Base-by-base conservation (phyloP, 306 rosid genomes). In the Oxytropis ochrocephala region DNA sequence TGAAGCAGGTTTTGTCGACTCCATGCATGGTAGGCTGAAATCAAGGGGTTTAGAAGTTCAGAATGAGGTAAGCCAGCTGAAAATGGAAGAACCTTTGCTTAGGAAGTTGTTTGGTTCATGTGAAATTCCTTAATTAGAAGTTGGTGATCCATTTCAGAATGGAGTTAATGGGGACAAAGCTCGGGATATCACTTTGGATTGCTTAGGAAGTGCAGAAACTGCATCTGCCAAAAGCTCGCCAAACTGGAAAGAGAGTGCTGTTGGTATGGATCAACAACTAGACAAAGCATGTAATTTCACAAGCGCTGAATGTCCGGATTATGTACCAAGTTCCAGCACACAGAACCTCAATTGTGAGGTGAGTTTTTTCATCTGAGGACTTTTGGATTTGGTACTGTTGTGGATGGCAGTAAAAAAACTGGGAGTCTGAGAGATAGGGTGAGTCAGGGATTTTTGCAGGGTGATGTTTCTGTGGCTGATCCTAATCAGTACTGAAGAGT, bases 391-490 rank as follows among this genome's bases (percentile, higher is more conserved):
- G 82, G 64, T 83, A 79, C 75, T 81, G 70, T 81, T 71, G 81
- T 63, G 63, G 91, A 90, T 81, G 91, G 86, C 85, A 76, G 87
- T 86, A 88, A 83, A 87, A 51, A 77, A 82, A 74, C 77, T 75
- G 83, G 83, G 80, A 79, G 77, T 88, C 85, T 71, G 76, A 86
- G 89, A 82, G 87, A 81, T 85, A 82, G 89, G 81, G 87, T 75
- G 83, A 79, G 87, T 87, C 85, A 38, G 85, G 81, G 83, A 76
- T 82, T 75, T 85, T 86, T 90, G 91, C 98, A 85, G 94, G 97
- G 85, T 84, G 86, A 82, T 83, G 81, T 57, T 70, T 76, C 78
- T 78, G 72, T 75, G 58, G 78, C 82, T 53, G 89, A 72, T 77
- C 75, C 80, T 59, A 90, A 77, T 75, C 79, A 21, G 74, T 78